These are phyloP conservation scores for Rhododendron ferrugineum DNA, from an alignment of 148 eudicot genomes.

Conservation along the genomic window DNA sequence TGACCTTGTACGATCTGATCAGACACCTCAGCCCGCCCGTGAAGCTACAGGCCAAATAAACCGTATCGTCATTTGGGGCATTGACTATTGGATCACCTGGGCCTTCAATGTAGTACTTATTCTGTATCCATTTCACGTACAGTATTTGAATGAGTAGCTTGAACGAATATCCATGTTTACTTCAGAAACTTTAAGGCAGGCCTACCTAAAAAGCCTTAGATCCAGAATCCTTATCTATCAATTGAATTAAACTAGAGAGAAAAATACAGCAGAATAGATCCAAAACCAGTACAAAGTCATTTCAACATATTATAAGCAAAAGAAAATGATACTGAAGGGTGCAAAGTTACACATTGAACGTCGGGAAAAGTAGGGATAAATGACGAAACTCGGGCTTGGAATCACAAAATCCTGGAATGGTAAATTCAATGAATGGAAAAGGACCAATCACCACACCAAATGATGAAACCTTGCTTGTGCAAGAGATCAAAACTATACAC, in stretches of 20 bases:
- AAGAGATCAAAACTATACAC: slow-evolving; percentile 6
- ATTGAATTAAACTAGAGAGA: not conserved
- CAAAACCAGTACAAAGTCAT: not conserved
- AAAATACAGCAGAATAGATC: not conserved
- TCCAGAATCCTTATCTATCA: not conserved
- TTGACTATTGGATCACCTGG: no score
- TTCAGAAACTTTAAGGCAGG: not conserved
- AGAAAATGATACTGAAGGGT: not conserved
- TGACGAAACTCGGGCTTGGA: not conserved
- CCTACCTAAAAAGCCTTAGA: not conserved
- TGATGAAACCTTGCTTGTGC: slow-evolving; percentile 5
- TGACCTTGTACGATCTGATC: no score
- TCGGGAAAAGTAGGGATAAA: not conserved
- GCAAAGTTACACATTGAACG: not conserved
- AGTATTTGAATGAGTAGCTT: not conserved
- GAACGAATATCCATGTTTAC: not conserved
- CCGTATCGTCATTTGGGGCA: no score
- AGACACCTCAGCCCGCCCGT: no score
- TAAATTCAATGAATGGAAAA: not conserved
- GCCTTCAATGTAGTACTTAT: no score
- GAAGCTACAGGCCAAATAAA: no score
- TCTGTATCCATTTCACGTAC: not conserved
- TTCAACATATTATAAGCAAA: not conserved
- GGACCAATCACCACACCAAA: not conserved
- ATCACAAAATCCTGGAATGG: not conserved